Evolutionary conservation across 768 basidiomycete genomes (phyloP).

Genomic region (Rhizopogon rudus): DNA sequence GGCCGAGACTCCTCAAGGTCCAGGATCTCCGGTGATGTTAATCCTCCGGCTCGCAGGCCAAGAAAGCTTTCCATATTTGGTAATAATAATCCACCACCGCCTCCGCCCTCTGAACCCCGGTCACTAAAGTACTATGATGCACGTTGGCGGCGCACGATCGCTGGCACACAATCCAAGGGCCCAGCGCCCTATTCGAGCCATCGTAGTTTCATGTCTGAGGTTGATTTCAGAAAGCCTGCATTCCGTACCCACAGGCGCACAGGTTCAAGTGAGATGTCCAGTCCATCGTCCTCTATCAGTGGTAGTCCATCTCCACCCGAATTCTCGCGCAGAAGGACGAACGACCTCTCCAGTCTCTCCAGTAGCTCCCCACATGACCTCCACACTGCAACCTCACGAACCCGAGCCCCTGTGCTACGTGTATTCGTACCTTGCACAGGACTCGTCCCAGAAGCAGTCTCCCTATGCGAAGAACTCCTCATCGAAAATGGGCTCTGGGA

Average conservation of each 20-base stretch:
- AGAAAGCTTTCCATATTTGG: constrained; percentile 36
- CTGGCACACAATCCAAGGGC: neutral
- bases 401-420: constrained; percentile 67
- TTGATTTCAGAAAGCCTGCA: constrained; percentile 30
- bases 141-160: constrained; percentile 41
- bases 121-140: constrained; percentile 42
- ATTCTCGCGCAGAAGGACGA: constrained; percentile 12
- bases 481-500: constrained; percentile 64
- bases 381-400: constrained; percentile 49
- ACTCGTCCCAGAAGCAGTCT: constrained; percentile 40
- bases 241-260: constrained; percentile 35
- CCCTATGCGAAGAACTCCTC: constrained; percentile 65
- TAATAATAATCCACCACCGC: constrained; percentile 29
- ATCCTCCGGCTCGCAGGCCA: constrained; percentile 8
- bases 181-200: constrained; percentile 17
- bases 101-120: constrained; percentile 42
- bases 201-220: constrained; percentile 31
- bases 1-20: constrained; percentile 2
- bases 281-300: constrained; percentile 36
- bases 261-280: constrained; percentile 40
- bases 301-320: constrained; percentile 15
- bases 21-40: neutral
- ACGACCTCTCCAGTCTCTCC: constrained; percentile 8
- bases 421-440: constrained; percentile 69
- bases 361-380: constrained; percentile 56